These are phyloP conservation scores for Haplosporangium sp. DNA, from an alignment of 371 early-diverging fungal species.

Conservation along the genomic window DNA sequence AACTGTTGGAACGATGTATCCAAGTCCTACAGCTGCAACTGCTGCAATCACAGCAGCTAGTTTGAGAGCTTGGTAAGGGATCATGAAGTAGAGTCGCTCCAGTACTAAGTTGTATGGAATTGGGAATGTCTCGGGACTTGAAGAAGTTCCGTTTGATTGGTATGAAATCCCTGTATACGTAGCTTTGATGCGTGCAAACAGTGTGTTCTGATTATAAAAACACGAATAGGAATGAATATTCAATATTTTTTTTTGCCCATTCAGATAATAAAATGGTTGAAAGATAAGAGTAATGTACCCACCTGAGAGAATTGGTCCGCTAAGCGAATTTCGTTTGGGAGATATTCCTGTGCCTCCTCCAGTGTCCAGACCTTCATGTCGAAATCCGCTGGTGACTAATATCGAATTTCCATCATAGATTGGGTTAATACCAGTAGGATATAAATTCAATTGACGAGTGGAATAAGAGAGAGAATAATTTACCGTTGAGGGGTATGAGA, in stretches of 20 bases:
- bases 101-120: conserved; percentile 42
- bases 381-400: conserved; percentile 49
- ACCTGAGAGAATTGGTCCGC: conserved; percentile 32
- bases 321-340: conserved; percentile 13
- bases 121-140: conserved; percentile 25
- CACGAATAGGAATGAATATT: not conserved
- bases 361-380: conserved; percentile 43
- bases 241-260: not conserved
- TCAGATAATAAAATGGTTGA: too few species aligned
- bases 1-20: conserved; percentile 20
- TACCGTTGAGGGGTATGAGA: conserved; percentile 55
- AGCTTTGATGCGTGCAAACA: conserved; percentile 49
- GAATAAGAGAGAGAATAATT: not conserved
- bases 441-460: too few species aligned
- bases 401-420: too few species aligned
- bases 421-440: too few species aligned
- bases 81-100: conserved; percentile 42
- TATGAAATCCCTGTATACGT: conserved; percentile 49
- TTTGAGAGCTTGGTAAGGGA: conserved; percentile 54
- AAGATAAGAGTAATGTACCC: not conserved
- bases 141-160: conserved; percentile 2
- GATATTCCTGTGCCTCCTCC: conserved; percentile 25
- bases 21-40: conserved; percentile 22
- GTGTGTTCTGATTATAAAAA: conserved; percentile 16
- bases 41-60: conserved; percentile 27